phyloP scores from a whole-genome alignment of 2,329 filamentous ascomycete species.

The Penicillium sp. region DNA sequence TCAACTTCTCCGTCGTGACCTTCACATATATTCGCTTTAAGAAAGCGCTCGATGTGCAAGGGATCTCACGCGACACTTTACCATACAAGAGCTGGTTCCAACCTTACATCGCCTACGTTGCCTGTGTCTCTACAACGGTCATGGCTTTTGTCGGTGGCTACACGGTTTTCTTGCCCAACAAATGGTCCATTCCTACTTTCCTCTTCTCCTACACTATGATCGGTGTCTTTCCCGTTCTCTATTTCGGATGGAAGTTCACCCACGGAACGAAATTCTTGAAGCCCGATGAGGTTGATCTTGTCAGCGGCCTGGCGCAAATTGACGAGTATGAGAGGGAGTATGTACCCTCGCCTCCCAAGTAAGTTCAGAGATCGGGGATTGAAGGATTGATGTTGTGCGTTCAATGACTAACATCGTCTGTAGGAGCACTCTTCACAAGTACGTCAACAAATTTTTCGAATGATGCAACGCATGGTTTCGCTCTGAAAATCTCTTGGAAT shows the following conservation, averaged over 20 bases:
- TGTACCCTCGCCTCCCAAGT: constrained; percentile 55
- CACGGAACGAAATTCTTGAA: constrained; percentile 61
- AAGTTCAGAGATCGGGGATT: constrained; percentile 23
- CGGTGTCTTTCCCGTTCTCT: constrained; percentile 67
- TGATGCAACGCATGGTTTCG: background rate
- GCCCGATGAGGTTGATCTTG: constrained; percentile 61
- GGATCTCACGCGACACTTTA: constrained; percentile 64
- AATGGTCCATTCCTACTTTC: constrained; percentile 69
- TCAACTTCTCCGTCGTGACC: constrained; percentile 69
- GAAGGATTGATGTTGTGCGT: background rate
- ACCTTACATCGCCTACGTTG: constrained; percentile 70
- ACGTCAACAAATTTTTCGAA: constrained; percentile 22
- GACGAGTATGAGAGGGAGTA: constrained; percentile 66
- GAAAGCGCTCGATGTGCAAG: constrained; percentile 67
- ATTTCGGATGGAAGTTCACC: constrained; percentile 67
- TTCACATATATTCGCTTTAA: constrained; percentile 71
- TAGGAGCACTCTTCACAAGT: constrained; percentile 28
- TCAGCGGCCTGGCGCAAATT: constrained; percentile 62
- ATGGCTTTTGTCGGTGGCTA: constrained; percentile 78
- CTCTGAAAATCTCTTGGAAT: too few relatives aligned
- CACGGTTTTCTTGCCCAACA: constrained; percentile 67
- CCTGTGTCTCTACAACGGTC: constrained; percentile 60
- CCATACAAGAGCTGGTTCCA: constrained; percentile 69
- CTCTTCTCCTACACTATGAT: constrained; percentile 77
- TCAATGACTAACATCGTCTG: constrained; percentile 3